phyloP scores from a whole-genome alignment of 1,284 basidiomycete species.

The Agaricales sp. region DNA sequence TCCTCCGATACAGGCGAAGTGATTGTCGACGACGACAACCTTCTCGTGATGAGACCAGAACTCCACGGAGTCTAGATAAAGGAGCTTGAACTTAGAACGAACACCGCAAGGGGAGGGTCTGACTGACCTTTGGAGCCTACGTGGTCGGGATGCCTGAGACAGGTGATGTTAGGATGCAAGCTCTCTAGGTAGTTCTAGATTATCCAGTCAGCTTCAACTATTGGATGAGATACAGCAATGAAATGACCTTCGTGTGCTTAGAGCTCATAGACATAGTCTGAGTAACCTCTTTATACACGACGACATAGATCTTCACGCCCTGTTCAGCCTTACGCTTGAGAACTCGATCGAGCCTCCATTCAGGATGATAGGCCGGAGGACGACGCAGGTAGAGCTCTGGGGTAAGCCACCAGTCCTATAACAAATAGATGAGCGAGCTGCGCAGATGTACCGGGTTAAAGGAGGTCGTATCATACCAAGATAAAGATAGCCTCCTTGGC shows the following conservation, averaged over 20 bases:
- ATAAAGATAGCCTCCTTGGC: constrained; percentile 75
- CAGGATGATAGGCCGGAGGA: constrained; percentile 71
- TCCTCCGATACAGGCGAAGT: constrained; percentile 73
- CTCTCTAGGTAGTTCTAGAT: constrained; percentile 61
- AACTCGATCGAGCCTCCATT: constrained; percentile 81
- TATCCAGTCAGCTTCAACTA: constrained; percentile 3
- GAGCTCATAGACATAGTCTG: constrained; percentile 86
- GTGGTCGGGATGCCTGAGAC: constrained; percentile 85
- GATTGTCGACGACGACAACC: constrained; percentile 82
- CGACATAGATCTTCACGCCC: constrained; percentile 82
- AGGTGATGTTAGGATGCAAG: constrained; percentile 80
- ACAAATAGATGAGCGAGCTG: background rate
- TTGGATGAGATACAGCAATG: constrained; percentile 1
- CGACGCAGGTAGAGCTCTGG: constrained; percentile 89
- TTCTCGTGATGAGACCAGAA: constrained; percentile 86
- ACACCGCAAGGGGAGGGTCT: background rate
- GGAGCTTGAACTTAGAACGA: constrained; percentile 1
- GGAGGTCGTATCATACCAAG: constrained; percentile 28
- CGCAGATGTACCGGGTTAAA: background rate
- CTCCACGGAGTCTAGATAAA: constrained; percentile 51
- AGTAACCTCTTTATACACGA: constrained; percentile 89
- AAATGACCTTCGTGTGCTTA: constrained; percentile 67
- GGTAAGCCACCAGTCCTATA: constrained; percentile 84
- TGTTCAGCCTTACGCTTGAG: constrained; percentile 81
- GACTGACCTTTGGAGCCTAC: constrained; percentile 65